Conservation (phyloP, 768 basidiomycete genomes). For the Cytidiella melzeri region DNA sequence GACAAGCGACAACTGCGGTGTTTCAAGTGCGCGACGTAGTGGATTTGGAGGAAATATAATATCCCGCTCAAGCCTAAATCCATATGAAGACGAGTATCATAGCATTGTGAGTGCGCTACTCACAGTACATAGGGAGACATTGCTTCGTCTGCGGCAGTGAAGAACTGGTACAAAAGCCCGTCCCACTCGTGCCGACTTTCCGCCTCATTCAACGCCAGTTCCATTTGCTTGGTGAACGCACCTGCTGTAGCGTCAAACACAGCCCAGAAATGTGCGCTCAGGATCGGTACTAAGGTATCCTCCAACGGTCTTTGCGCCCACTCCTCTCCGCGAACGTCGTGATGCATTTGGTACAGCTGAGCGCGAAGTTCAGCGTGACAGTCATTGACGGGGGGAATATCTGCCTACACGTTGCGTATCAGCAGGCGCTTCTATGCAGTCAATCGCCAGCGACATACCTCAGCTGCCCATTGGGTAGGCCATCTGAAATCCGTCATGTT, state of each 20-base stretch:
- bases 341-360: background rate
- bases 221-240: background rate
- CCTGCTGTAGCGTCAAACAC: background rate
- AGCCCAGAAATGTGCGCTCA: background rate
- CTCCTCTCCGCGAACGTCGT: background rate
- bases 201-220: background rate
- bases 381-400: no score
- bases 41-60: background rate
- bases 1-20: no score
- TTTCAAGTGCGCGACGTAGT: background rate
- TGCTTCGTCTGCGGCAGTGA: background rate
- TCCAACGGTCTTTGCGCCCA: background rate
- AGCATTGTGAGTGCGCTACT: background rate
- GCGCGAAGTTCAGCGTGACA: background rate
- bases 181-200: background rate
- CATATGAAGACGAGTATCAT: background rate
- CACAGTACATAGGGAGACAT: background rate
- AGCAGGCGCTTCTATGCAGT: no score
- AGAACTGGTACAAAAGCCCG: background rate
- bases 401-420: no score
- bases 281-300: background rate
- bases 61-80: background rate
- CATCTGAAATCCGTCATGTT: background rate
- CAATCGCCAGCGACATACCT: background rate
- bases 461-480: background rate